Evolutionary conservation across 2,329 filamentous ascomycete species (phyloP).

Genomic region (Lithohypha guttulata): DNA sequence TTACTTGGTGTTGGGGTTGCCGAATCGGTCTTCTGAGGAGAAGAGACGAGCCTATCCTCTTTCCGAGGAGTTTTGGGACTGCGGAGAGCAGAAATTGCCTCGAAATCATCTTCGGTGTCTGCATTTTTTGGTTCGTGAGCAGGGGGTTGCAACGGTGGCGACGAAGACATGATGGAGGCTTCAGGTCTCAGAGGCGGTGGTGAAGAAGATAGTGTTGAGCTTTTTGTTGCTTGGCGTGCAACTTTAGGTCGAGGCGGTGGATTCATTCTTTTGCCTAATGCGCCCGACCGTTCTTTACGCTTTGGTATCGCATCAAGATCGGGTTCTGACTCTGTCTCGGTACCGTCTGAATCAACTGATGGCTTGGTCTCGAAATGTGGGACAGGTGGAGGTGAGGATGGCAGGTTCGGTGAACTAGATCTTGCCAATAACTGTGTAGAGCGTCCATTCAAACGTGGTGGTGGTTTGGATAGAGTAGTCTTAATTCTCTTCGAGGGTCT

Average conservation of each 20-base stretch:
- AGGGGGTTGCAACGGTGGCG: constrained; percentile 10
- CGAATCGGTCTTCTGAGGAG: constrained; percentile 12
- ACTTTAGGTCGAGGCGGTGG: neutral
- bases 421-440: neutral
- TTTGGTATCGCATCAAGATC: constrained; percentile 11
- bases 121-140: constrained; percentile 11
- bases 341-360: constrained; percentile 2
- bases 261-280: neutral
- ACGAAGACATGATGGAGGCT: too few species aligned
- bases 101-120: neutral
- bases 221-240: neutral
- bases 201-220: neutral
- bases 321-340: constrained; percentile 15
- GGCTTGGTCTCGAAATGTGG: neutral
- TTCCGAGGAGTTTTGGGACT: constrained; percentile 3
- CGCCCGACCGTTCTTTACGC: neutral
- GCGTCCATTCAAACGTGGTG: constrained; percentile 7
- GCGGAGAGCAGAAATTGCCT: neutral
- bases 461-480: constrained; percentile 5
- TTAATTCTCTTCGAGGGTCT: too few species aligned
- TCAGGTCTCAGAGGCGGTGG: neutral
- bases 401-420: too few species aligned
- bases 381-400: neutral
- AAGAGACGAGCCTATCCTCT: constrained; percentile 4
- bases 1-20: constrained; percentile 1